Base-by-base conservation (phyloP, 441 rosid species). In the Theobroma grandiflorum region DNA sequence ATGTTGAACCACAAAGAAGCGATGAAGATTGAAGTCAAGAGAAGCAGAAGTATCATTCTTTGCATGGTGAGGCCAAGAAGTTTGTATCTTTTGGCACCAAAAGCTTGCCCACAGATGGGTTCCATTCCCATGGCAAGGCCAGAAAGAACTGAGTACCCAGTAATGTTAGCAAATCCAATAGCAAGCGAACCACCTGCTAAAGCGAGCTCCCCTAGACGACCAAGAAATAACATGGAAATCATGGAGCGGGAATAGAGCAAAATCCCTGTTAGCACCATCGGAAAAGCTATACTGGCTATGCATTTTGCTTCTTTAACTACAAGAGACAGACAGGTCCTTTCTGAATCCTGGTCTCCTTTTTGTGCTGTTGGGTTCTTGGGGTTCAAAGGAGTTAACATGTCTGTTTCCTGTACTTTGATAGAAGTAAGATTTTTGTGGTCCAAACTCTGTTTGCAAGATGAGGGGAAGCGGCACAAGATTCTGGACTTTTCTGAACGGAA, bases 111-210 rank as follows among this genome's bases (percentile, higher is more conserved):
- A 20, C 99, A 96, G 64, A 94, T 94, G 75, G 99, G 95, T 78
- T 96, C 99, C 99, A 96, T 96, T 22, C 99, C 99, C 83, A 84
- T 84, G 65, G 99, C 89, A 18, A 96, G 94, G 69, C 98, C 98
- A 1, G 97, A 94, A 52, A 96, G 94, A 76, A 96, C 82, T 16
- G 98, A 93, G 75, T 93, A 96, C 1, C 98, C 98, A 3, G 97
- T 94, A 81, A 96, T 93, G 88, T 96, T 96, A 3, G 95, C 99
- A 49, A 96, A 93, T 4, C 97, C 99, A 4, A 94, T 82, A 6
- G 99, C 97, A 0, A 96, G 89, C 0, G 99, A 94, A 68, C 99
- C 99, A 0, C 98, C 93, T 4, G 99, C 97, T 57, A 95, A 82
- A 26, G 97, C 78, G 15, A 95, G 90, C 6, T 95, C 94, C 9